Percentiles rank a stretch among this genome's conserved stretches.
Conservation (phyloP, 257 asterid species). For the Echites panduratus region DNA sequence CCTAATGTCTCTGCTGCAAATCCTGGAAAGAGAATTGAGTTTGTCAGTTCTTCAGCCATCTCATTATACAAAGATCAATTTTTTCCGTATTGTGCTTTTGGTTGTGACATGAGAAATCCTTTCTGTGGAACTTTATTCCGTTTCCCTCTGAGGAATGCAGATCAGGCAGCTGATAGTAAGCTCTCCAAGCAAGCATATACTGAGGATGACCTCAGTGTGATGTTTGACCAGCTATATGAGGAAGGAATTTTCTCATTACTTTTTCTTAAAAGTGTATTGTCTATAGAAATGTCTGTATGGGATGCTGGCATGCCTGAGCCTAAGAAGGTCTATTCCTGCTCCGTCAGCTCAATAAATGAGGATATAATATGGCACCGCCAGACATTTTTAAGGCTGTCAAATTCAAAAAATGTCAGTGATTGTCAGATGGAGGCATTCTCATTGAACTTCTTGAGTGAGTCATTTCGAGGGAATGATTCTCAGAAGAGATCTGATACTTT, state of each 20-base stretch:
- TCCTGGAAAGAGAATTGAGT: conserved; percentile 95
- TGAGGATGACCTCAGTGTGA: conserved; percentile 75
- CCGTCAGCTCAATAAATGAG: conserved; percentile 42
- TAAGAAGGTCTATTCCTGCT: conserved; percentile 65
- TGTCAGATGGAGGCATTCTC: conserved; percentile 58
- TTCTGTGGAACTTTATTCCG: conserved; percentile 93
- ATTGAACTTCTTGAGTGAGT: conserved; percentile 74
- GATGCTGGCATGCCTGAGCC: conserved; percentile 68
- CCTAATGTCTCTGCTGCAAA: conserved; percentile 80
- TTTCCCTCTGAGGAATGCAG: conserved; percentile 87
- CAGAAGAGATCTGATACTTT: conserved; percentile 52
- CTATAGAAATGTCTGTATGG: conserved; percentile 87
- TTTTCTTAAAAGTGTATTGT: conserved; percentile 70
- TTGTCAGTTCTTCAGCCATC: conserved; percentile 78
- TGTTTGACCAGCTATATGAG: conserved; percentile 77
- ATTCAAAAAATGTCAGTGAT: conserved; percentile 35
- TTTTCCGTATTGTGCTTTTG: conserved; percentile 87
- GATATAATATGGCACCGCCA: conserved; percentile 73
- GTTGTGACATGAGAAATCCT: conserved; percentile 88
- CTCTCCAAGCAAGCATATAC: conserved; percentile 89
- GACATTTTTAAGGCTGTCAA: conserved; percentile 60
- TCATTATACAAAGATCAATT: conserved; percentile 80
- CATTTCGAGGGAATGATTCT: conserved; percentile 46
- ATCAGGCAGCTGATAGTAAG: conserved; percentile 80
- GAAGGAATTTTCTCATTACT: conserved; percentile 82